phyloP scores from a whole-genome alignment of 805 yeast genomes.

The Candida railenensis region DNA sequence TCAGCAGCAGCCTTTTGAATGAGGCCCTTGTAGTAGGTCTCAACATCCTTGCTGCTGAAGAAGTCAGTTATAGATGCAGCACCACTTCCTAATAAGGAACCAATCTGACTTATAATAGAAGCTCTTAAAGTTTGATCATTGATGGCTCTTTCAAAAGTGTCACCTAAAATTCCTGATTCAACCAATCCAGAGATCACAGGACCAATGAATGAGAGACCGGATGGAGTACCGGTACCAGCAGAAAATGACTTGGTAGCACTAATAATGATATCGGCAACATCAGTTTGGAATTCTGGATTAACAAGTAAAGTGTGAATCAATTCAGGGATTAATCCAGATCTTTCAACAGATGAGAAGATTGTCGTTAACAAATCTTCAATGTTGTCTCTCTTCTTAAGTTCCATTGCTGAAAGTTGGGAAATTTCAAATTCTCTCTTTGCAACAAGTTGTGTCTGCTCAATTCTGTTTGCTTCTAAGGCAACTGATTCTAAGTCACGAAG shows the following conservation, averaged over 20 bases:
- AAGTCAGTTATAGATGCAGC: conserved; percentile 13
- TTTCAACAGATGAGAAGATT: conserved; percentile 23
- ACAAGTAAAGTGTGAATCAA: conserved; percentile 22
- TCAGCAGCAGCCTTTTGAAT: conserved; percentile 3
- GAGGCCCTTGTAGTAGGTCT: conserved; percentile 8
- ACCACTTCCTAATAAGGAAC: conserved; percentile 16
- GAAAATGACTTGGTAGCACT: conserved; percentile 20
- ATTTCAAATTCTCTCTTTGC: conserved; percentile 9
- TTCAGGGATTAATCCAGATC: conserved; percentile 25
- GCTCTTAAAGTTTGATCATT: conserved; percentile 18
- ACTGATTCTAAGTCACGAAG: neutral
- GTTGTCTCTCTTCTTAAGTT: conserved; percentile 24
- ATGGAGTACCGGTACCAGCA: conserved; percentile 7
- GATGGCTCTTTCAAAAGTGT: conserved; percentile 22
- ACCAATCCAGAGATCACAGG: conserved; percentile 20
- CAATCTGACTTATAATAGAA: conserved; percentile 23
- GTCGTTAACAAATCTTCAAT: conserved; percentile 29
- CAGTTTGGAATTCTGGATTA: conserved; percentile 22
- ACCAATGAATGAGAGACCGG: conserved; percentile 16
- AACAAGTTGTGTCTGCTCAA: neutral
- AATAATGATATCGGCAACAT: conserved; percentile 19
- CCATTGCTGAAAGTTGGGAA: conserved; percentile 1
- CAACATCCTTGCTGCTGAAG: conserved; percentile 8
- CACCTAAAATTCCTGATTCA: conserved; percentile 23
- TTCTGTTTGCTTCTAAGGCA: neutral